Conservation (phyloP, 139 green algal species). For the Picochlorum costavermella region DNA sequence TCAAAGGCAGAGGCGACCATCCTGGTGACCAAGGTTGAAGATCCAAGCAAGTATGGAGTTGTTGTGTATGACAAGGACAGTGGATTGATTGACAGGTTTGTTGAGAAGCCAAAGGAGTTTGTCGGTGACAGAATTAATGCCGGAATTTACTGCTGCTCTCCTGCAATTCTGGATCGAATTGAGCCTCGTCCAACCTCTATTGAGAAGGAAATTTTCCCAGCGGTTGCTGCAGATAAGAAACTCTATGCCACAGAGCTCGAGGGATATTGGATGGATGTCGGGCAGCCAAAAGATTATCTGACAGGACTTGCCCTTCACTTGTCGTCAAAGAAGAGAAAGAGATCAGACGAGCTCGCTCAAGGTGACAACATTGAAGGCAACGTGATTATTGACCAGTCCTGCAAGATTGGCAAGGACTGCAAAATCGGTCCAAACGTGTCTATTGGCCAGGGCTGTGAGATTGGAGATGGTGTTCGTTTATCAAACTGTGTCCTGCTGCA, state of each 20-base stretch:
- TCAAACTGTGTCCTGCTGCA: conserved; percentile 79
- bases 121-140: conserved; percentile 99
- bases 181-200: conserved; percentile 87
- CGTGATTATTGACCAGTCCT: conserved; percentile 66
- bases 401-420: conserved; percentile 74
- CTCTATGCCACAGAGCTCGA: conserved; percentile 84
- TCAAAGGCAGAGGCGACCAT: conserved; percentile 84
- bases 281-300: conserved; percentile 91
- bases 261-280: conserved; percentile 99
- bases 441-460: conserved; percentile 68
- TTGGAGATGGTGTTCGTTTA: conserved; percentile 87
- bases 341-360: conserved; percentile 41
- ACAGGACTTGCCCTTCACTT: conserved; percentile 84
- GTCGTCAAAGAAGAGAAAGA: conserved; percentile 49
- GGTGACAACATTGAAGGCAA: conserved; percentile 55
- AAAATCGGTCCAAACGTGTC: conserved; percentile 85
- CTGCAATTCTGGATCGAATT: conserved; percentile 84
- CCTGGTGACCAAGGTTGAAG: conserved; percentile 85
- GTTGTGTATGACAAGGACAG: conserved; percentile 76
- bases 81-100: conserved; percentile 83
- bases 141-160: conserved; percentile 87
- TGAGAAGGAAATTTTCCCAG: conserved; percentile 93
- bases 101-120: conserved; percentile 94
- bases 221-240: conserved; percentile 70
- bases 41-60: conserved; percentile 96